A percentile compares a stretch with the other conserved stretches of the same genome.
Evolutionary conservation across 768 basidiomycete genomes (phyloP).

Genomic region (Kwoniella dendrophila): DNA sequence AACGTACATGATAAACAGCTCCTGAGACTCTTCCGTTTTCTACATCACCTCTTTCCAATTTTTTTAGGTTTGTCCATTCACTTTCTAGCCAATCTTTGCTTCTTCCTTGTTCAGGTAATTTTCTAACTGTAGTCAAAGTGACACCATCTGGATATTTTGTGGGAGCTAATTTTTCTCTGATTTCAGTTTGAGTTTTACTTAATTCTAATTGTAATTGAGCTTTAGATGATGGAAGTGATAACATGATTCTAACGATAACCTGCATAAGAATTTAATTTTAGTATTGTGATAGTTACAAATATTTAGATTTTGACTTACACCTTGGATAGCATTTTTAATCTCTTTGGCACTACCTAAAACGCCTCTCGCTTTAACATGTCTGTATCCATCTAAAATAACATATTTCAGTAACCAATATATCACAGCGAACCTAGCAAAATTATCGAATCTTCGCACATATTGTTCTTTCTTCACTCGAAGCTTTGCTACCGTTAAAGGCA

Average conservation of each 20-base stretch:
- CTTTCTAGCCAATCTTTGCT: slow-evolving; percentile 46
- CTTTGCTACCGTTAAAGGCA: slow-evolving; percentile 3
- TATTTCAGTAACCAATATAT: slow-evolving; percentile 32
- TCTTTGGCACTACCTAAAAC: slow-evolving; percentile 25
- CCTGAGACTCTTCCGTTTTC: slow-evolving; percentile 49
- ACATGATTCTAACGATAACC: slow-evolving; percentile 38
- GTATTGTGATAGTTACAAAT: neutral
- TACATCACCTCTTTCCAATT: slow-evolving; percentile 49
- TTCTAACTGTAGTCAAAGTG: slow-evolving; percentile 24
- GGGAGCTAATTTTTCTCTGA: slow-evolving; percentile 46
- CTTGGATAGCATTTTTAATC: slow-evolving; percentile 22
- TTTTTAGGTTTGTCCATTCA: slow-evolving; percentile 48
- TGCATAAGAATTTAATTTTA: slow-evolving; percentile 13
- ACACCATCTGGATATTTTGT: slow-evolving; percentile 40
- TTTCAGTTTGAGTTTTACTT: slow-evolving; percentile 30
- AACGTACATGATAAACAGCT: slow-evolving; percentile 54
- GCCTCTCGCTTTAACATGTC: slow-evolving; percentile 51
- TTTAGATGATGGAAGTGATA: slow-evolving; percentile 47
- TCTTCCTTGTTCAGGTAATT: slow-evolving; percentile 45
- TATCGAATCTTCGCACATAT: slow-evolving; percentile 18
- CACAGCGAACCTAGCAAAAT: slow-evolving; percentile 32
- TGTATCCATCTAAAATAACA: slow-evolving; percentile 31
- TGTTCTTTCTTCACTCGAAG: slow-evolving; percentile 15
- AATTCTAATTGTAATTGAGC: slow-evolving; percentile 44
- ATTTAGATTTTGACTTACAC: no score